A percentile compares a stretch with the other conserved stretches of the same genome.
Evolutionary conservation across 176 grass and related monocot genomes (phyloP).

Genomic region (Oryza meyeriana): DNA sequence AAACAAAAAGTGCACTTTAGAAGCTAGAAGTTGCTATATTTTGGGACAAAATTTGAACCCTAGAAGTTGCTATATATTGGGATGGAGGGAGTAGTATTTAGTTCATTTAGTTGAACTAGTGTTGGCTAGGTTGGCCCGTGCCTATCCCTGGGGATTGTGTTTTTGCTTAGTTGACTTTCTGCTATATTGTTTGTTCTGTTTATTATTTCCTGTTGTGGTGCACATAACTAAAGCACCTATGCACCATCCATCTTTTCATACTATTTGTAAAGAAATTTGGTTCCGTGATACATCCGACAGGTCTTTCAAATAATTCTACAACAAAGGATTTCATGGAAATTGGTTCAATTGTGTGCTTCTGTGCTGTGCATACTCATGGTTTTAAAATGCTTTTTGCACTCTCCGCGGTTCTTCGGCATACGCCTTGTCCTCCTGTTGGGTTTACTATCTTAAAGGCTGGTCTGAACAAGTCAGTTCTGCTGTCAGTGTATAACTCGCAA

Average conservation of each 20-base stretch:
- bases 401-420: constrained; percentile 81
- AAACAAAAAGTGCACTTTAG: no score
- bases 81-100: no score
- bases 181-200: background rate
- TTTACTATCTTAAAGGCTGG: constrained; percentile 91
- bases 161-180: background rate
- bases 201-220: constrained; percentile 11
- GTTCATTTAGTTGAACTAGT: background rate
- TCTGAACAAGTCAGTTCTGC: constrained; percentile 89
- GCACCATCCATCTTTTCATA: background rate
- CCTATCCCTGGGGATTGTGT: background rate
- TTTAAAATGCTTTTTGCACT: constrained; percentile 97
- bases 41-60: no score
- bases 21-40: no score
- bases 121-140: no score
- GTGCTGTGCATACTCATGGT: constrained; percentile 94
- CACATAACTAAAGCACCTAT: constrained; percentile 3
- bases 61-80: no score
- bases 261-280: background rate
- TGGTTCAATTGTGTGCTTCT: constrained; percentile 83
- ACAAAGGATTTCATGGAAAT: constrained; percentile 79
- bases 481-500: constrained; percentile 86
- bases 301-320: constrained; percentile 61
- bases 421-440: constrained; percentile 86
- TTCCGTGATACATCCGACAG: constrained; percentile 44